Percentiles rank a stretch among this genome's conserved stretches.
These are phyloP conservation scores for Herpetomonas muscarum DNA, from an alignment of 208 protist species.

Conservation along the genomic window DNA sequence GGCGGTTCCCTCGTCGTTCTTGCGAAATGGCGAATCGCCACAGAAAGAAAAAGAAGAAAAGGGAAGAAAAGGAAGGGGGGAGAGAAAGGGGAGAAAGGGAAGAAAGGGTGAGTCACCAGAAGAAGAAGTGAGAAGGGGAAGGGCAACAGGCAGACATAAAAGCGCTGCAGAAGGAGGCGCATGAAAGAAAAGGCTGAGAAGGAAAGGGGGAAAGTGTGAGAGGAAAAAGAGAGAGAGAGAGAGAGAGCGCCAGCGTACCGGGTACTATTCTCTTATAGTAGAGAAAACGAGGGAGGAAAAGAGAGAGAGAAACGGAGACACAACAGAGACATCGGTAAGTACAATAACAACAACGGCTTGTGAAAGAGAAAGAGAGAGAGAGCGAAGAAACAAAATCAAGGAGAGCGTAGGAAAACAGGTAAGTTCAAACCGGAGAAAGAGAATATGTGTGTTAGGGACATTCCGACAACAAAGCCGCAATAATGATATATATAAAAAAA, in stretches of 20 bases:
- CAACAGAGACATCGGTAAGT: slow-evolving; percentile 1
- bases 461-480: no score
- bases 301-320: neutral
- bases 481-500: no score
- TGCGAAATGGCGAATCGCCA: neutral
- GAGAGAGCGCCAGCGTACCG: slow-evolving; percentile 3
- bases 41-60: slow-evolving; percentile 8
- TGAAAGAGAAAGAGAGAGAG: no score
- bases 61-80: neutral
- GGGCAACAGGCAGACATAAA: neutral
- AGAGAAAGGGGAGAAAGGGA: neutral
- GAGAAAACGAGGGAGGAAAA: slow-evolving; percentile 12
- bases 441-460: no score
- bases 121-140: neutral
- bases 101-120: neutral
- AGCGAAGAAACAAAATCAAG: slow-evolving; percentile 4
- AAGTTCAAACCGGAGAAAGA: no score
- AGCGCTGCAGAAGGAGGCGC: neutral
- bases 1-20: no score
- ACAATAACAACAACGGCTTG: no score
- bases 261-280: neutral
- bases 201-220: neutral
- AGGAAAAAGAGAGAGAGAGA: neutral
- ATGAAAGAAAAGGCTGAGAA: neutral
- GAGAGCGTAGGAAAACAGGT: neutral